These are phyloP conservation scores for Otatea glauca DNA, from an alignment of 176 grass and related monocot genomes.

Conservation along the genomic window DNA sequence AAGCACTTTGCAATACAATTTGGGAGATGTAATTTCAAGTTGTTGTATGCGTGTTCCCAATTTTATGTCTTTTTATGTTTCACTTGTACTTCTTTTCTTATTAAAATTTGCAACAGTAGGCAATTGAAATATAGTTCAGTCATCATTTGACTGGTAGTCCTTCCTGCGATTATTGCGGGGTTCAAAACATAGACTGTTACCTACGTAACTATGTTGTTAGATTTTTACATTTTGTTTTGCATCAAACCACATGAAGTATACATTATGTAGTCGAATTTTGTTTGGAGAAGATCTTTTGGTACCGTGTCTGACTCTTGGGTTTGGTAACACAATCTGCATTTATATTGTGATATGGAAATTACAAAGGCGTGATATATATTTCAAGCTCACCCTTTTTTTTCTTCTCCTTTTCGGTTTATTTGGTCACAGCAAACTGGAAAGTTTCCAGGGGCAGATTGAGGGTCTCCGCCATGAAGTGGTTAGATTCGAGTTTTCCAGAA, in stretches of 20 bases:
- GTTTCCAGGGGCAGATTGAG: slow-evolving; percentile 6
- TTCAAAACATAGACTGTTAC: neutral
- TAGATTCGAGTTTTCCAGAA: neutral
- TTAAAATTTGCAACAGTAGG: neutral
- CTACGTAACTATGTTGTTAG: neutral
- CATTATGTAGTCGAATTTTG: neutral
- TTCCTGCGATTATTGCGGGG: neutral
- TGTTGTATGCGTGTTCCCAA: neutral
- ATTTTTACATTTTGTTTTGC: neutral
- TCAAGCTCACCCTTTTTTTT: neutral
- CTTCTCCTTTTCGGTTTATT: neutral
- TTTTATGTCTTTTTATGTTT: neutral
- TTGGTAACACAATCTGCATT: neutral
- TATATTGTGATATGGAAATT: neutral
- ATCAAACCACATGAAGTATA: neutral
- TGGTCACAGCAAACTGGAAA: slow-evolving; percentile 9
- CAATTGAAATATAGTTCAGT: neutral
- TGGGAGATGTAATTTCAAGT: neutral
- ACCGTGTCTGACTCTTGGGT: neutral
- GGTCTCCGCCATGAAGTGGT: slow-evolving; percentile 24
- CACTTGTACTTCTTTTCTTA: neutral
- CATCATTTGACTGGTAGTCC: neutral
- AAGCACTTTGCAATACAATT: neutral
- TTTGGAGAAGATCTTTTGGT: neutral
- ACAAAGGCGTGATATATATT: neutral